phyloP scores from a whole-genome alignment of 129 eudicot species.

The Chrysanthemum lavandulifolium region DNA sequence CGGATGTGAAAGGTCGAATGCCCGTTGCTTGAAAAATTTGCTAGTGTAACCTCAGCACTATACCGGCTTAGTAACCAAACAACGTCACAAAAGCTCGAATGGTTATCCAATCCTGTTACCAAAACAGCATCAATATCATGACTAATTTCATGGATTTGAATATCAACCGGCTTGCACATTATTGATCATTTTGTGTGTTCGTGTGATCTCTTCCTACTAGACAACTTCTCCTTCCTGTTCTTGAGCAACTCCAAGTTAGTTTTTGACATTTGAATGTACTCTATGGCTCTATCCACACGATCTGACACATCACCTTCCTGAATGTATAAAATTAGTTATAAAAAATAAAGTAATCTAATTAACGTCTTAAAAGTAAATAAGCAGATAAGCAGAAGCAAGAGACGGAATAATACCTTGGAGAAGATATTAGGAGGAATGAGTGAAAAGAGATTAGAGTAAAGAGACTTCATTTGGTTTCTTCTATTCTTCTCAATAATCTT shows the following conservation, averaged over 20 bases:
- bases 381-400: too few relatives aligned
- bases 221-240: conserved; percentile 34
- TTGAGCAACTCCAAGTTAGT: conserved; percentile 35
- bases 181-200: neutral
- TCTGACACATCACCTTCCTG: conserved; percentile 45
- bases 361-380: too few relatives aligned
- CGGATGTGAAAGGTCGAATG: conserved; percentile 41
- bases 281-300: conserved; percentile 48
- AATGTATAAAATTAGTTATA: neutral
- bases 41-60: conserved; percentile 45
- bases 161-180: conserved; percentile 1
- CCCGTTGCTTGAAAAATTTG: conserved; percentile 35
- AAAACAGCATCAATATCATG: conserved; percentile 37
- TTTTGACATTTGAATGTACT: conserved; percentile 46
- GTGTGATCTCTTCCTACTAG: conserved; percentile 10
- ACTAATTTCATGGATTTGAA: conserved; percentile 47
- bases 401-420: neutral
- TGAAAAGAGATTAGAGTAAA: conserved; percentile 52
- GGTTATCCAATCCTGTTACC: conserved; percentile 35
- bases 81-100: conserved; percentile 32
- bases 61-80: conserved; percentile 33
- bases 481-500: conserved; percentile 60
- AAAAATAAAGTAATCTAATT: too few relatives aligned
- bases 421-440: conserved; percentile 28
- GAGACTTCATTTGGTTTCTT: conserved; percentile 54